Evolutionary conservation across 768 basidiomycete genomes (phyloP), one percentile per base, ranked within the genome.

Genomic region (Crepidotus variabilis): DNA sequence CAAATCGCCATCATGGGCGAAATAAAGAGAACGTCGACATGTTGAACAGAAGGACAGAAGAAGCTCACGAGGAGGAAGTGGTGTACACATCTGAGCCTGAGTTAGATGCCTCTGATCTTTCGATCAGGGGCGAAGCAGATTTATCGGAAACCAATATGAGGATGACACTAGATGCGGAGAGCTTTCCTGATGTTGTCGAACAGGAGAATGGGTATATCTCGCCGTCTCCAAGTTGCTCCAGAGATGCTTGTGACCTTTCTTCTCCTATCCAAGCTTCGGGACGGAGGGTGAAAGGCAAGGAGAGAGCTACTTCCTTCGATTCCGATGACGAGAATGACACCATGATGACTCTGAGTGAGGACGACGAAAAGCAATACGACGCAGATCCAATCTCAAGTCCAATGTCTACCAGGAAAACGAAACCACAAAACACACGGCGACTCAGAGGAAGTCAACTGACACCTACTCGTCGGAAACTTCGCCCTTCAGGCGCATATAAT

Each of bases 151-250:
- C 74, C 51, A 67, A 72, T 55, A 76, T 78, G 55, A 51, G 35
- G 7, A 70, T 73, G 35, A 69, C 74, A 36, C 47, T 76, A 20
- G 72, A 78, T 57, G 36, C 62, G n/a, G 72, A 81, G 56, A 71
- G 73, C 7, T 71, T 75, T 28, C 59, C 76, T 47, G 76, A 82
- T 51, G 64, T 61, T 9, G 82, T 90, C 14, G 75, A 77, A 64
- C 90, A 90, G 70, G 91, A 92, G 65, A 89, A 89, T 58, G 90
- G 91, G 14, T 93, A 92, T 69, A 76, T 88, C 52, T 90, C 90
- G n/a, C 90, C 89, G 14, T 72, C 81, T 8, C 72, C 80, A 48
- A 83, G 83, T 21, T 73, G 77, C 60, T 78, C 77, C 50, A 74
- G 75, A 58, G 85, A 85, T 35, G 78, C 78, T 22, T 82, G 88